Percentiles rank a stretch among this genome's conserved stretches.
These are phyloP conservation scores for Kalmusia sp. DNA, from an alignment of 2,329 filamentous ascomycete species.

Conservation along the genomic window DNA sequence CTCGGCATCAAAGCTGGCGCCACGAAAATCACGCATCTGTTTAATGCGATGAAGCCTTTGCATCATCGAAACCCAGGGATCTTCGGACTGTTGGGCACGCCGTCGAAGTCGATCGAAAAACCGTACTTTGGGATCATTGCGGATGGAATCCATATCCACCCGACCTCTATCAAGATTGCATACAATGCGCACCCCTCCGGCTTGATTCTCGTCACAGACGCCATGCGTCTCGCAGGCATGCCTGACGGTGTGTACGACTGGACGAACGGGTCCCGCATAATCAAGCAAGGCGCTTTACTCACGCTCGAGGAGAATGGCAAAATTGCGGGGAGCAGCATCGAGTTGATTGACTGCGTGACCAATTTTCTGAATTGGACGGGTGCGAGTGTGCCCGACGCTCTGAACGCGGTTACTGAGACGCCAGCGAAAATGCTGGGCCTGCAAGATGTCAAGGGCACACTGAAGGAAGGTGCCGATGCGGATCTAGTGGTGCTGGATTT, in stretches of 20 bases:
- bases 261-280: slow-evolving; percentile 74
- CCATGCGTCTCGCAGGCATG: slow-evolving; percentile 85
- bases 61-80: slow-evolving; percentile 91
- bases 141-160: slow-evolving; percentile 89
- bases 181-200: slow-evolving; percentile 85
- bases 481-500: slow-evolving; percentile 72
- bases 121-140: slow-evolving; percentile 90
- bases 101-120: slow-evolving; percentile 47
- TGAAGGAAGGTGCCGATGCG: slow-evolving; percentile 55
- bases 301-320: slow-evolving; percentile 76
- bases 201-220: slow-evolving; percentile 89
- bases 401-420: slow-evolving; percentile 76
- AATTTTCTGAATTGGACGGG: slow-evolving; percentile 82
- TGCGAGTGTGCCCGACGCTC: slow-evolving; percentile 69
- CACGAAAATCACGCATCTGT: slow-evolving; percentile 90
- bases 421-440: slow-evolving; percentile 80
- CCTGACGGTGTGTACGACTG: slow-evolving; percentile 85
- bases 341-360: slow-evolving; percentile 80
- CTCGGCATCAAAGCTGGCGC: slow-evolving; percentile 75
- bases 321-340: slow-evolving; percentile 65
- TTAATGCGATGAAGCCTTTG: slow-evolving; percentile 91
- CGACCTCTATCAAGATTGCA: slow-evolving; percentile 86
- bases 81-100: slow-evolving; percentile 78
- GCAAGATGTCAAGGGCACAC: slow-evolving; percentile 68
- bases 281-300: slow-evolving; percentile 76